Conservation (phyloP, 306 rosid genomes). For the Cyamopsis tetragonoloba region DNA sequence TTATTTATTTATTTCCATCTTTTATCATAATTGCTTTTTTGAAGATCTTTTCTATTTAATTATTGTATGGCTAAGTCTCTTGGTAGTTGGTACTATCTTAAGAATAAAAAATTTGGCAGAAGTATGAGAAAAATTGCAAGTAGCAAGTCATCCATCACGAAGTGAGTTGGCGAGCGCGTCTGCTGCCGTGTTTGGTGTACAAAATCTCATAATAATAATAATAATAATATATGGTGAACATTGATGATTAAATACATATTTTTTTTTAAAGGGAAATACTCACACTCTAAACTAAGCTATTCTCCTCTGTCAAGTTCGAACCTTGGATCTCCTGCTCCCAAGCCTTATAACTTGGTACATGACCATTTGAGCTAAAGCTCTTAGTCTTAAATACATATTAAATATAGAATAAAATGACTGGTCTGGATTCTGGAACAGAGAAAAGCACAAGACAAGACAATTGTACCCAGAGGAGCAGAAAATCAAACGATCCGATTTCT, state of each 20-base stretch:
- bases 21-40: background rate
- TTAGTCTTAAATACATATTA: too few relatives aligned
- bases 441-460: background rate
- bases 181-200: conserved; percentile 12
- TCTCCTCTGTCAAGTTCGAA: too few relatives aligned
- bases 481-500: background rate
- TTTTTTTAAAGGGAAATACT: too few relatives aligned
- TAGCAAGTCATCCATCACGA: background rate
- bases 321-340: too few relatives aligned
- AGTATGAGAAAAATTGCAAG: background rate
- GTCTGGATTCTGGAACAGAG: background rate
- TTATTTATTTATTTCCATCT: background rate
- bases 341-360: too few relatives aligned
- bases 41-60: background rate
- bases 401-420: background rate
- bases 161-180: background rate
- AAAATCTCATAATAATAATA: background rate
- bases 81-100: conserved; percentile 20
- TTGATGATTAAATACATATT: background rate
- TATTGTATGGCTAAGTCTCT: background rate
- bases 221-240: background rate
- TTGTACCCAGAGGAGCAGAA: background rate
- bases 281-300: too few relatives aligned
- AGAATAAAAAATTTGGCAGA: background rate
- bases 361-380: too few relatives aligned